A percentile compares a stretch with the other conserved stretches of the same genome.
Conservation (phyloP, 768 basidiomycete species). For the Trametes elegans region DNA sequence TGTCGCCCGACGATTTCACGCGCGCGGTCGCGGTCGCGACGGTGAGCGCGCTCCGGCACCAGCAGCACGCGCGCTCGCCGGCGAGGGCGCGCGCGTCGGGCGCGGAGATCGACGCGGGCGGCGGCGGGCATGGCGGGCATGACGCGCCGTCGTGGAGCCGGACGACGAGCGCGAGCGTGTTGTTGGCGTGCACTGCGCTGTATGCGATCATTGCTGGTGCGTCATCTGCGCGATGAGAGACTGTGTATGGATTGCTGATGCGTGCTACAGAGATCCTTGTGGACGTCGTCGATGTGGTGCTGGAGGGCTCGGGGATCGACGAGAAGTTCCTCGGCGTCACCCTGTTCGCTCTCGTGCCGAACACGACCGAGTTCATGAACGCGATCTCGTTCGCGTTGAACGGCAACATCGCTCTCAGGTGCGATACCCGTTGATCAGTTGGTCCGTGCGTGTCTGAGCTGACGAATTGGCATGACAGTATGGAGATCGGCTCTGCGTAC, state of each 20-base stretch:
- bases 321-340: constrained; percentile 98
- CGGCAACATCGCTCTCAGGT: constrained; percentile 96
- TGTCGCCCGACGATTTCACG: constrained; percentile 88
- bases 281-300: constrained; percentile 91
- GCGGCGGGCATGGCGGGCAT: constrained; percentile 79
- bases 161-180: constrained; percentile 81
- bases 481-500: constrained; percentile 99
- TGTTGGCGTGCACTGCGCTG: constrained; percentile 85
- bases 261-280: constrained; percentile 75
- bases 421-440: constrained; percentile 14
- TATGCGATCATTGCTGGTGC: constrained; percentile 95
- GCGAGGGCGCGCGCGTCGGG: constrained; percentile 44
- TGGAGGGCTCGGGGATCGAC: constrained; percentile 88
- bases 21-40: constrained; percentile 93
- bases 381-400: constrained; percentile 97
- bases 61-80: constrained; percentile 56
- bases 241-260: constrained; percentile 1
- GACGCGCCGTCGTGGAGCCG: constrained; percentile 98
- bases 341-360: constrained; percentile 95
- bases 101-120: constrained; percentile 41
- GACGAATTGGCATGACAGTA: constrained; percentile 46
- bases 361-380: constrained; percentile 99
- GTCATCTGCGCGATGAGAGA: constrained; percentile 26
- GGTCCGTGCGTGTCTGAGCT: neutral
- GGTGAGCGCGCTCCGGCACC: constrained; percentile 84